phyloP scores from a whole-genome alignment of 2,329 filamentous ascomycete genomes.

The Harringtonia aguacate region DNA sequence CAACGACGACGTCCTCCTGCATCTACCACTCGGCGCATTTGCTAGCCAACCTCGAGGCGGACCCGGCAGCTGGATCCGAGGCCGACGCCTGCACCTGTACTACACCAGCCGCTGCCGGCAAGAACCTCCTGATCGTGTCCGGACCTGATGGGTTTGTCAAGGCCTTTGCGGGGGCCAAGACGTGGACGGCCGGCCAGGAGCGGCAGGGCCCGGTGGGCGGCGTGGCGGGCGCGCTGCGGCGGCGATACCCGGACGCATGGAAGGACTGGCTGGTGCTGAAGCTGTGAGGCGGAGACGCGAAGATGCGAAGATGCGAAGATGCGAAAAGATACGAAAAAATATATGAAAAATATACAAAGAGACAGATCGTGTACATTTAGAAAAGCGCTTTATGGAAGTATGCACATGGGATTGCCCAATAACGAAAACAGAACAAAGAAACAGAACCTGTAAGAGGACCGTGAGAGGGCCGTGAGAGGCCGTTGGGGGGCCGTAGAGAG shows the following conservation, averaged over 20 bases:
- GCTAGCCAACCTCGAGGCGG: constrained; percentile 12
- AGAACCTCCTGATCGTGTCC: constrained; percentile 69
- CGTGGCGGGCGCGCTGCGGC: constrained; percentile 49
- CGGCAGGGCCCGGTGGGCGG: constrained; percentile 66
- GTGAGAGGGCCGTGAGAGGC: too few relatives aligned
- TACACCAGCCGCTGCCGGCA: constrained; percentile 26
- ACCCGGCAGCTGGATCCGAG: too few relatives aligned
- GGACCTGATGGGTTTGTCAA: constrained; percentile 85
- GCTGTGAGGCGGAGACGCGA: too few relatives aligned
- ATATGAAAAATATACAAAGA: too few relatives aligned
- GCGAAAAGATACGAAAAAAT: background rate
- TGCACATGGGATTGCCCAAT: background rate
- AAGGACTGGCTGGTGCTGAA: constrained; percentile 43
- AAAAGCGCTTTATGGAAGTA: background rate
- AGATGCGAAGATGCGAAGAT: background rate
- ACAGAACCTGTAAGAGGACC: too few relatives aligned
- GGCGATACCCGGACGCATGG: constrained; percentile 25
- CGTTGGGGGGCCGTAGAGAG: too few relatives aligned
- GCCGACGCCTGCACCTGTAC: constrained; percentile 12
- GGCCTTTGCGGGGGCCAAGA: constrained; percentile 69
- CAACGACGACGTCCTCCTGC: constrained; percentile 6
- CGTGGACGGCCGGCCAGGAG: constrained; percentile 62
- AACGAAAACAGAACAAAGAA: background rate
- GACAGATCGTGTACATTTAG: background rate
- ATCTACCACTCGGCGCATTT: constrained; percentile 16